These are phyloP conservation scores for Hirsutella thompsonii DNA, from an alignment of 2,329 filamentous ascomycete genomes.

Conservation along the genomic window DNA sequence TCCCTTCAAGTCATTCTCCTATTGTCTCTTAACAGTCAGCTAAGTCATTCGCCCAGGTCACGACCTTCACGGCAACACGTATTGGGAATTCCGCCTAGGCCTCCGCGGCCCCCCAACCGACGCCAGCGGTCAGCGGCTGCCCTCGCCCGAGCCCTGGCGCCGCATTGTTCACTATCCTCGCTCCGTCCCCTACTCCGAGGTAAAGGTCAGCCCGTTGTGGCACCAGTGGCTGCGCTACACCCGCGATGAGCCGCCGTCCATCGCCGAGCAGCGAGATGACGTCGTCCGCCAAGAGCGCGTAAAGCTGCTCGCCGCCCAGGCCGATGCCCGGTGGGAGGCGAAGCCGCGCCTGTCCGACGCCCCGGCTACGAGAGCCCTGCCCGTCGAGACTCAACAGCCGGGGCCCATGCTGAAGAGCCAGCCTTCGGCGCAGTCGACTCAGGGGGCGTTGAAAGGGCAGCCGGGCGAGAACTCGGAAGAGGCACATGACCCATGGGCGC, in stretches of 20 bases:
- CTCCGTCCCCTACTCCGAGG: constrained; percentile 38
- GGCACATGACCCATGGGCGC: constrained; percentile 45
- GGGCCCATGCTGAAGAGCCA: not conserved
- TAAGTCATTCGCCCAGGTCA: constrained; percentile 32
- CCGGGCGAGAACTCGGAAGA: not conserved
- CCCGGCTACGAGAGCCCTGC: constrained; percentile 5
- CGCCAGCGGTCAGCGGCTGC: constrained; percentile 5
- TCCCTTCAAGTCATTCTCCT: constrained; percentile 1
- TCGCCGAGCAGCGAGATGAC: constrained; percentile 44
- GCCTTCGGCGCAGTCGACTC: not conserved
- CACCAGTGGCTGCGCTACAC: constrained; percentile 57
- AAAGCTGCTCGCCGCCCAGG: constrained; percentile 43
- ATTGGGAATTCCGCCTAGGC: constrained; percentile 51
- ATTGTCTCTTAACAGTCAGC: no score
- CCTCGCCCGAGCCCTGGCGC: constrained; percentile 32
- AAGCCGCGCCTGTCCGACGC: constrained; percentile 37
- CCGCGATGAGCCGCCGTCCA: constrained; percentile 37
- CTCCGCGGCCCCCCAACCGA: constrained; percentile 19
- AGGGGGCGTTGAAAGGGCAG: not conserved
- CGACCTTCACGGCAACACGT: constrained; percentile 54
- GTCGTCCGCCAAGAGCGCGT: constrained; percentile 38
- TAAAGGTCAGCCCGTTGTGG: constrained; percentile 49
- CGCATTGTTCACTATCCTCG: constrained; percentile 49
- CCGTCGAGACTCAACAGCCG: not conserved
- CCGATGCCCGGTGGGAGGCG: constrained; percentile 51